Percentiles rank a stretch among this genome's conserved stretches.
Conservation (phyloP, 345 rosid genomes). For the Salix brachista region DNA sequence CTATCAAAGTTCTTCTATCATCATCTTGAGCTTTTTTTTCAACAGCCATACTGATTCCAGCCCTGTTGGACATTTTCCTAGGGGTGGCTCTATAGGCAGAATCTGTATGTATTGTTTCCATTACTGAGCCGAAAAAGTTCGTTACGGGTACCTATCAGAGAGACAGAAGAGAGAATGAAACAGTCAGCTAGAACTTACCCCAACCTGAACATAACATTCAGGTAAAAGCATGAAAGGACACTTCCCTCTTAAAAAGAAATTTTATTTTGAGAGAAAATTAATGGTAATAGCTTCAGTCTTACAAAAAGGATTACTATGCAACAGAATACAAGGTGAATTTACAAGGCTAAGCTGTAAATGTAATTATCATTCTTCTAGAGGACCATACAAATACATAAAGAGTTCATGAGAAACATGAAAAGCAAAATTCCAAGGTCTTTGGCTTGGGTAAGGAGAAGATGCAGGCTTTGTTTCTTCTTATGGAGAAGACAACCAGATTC, state of each 20-base stretch:
- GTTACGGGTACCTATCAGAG: slow-evolving; percentile 87
- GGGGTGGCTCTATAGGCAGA: slow-evolving; percentile 50
- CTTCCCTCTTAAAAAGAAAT: background rate
- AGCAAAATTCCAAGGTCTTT: background rate
- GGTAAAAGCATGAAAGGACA: background rate
- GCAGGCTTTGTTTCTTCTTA: background rate
- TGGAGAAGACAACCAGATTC: background rate
- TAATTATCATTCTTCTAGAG: background rate
- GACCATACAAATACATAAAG: background rate
- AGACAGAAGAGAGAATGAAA: slow-evolving; percentile 13
- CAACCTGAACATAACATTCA: background rate
- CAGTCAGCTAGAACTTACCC: background rate
- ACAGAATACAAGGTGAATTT: background rate
- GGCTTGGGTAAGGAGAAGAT: background rate
- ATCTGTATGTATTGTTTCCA: slow-evolving; percentile 88
- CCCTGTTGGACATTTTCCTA: slow-evolving; percentile 28
- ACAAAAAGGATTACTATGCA: background rate
- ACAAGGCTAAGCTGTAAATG: background rate
- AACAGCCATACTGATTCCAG: slow-evolving; percentile 22
- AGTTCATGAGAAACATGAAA: background rate
- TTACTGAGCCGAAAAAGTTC: slow-evolving; percentile 91
- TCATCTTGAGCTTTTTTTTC: slow-evolving; percentile 29
- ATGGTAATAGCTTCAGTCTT: background rate
- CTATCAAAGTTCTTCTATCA: slow-evolving; percentile 22
- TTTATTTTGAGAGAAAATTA: background rate